Conservation (phyloP, 768 basidiomycete genomes). For the Holtermannia corniformis region DNA sequence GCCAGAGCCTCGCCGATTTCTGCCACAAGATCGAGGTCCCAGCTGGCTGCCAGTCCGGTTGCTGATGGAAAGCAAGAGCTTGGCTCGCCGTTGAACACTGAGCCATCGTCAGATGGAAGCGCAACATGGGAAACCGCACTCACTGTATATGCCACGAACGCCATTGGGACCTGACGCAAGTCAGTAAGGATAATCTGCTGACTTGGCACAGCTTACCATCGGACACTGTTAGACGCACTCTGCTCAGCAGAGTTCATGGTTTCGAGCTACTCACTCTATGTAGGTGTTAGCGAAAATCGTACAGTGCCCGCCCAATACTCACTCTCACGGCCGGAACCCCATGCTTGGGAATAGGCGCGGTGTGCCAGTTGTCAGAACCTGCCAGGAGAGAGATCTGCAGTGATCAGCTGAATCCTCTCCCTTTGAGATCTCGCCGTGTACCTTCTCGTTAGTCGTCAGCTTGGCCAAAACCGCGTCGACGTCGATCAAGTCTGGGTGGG, state of each 20-base stretch:
- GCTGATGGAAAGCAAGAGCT: conserved; percentile 54
- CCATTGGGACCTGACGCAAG: conserved; percentile 8
- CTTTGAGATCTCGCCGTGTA: not conserved
- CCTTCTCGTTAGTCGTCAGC: not conserved
- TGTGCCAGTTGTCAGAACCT: conserved; percentile 30
- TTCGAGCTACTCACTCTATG: conserved; percentile 19
- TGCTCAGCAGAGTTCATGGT: too few relatives aligned
- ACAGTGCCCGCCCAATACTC: not conserved
- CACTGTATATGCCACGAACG: conserved; percentile 22
- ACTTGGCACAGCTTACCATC: not conserved
- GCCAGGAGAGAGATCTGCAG: conserved; percentile 17
- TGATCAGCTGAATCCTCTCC: not conserved
- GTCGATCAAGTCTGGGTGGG: too few relatives aligned
- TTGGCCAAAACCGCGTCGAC: not conserved
- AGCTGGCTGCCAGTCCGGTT: conserved; percentile 52
- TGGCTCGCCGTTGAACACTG: conserved; percentile 53
- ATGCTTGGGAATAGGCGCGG: conserved; percentile 14
- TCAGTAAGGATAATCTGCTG: not conserved
- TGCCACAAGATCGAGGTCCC: conserved; percentile 48
- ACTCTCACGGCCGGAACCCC: conserved; percentile 22
- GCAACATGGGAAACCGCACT: not conserved
- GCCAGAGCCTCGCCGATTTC: conserved; percentile 50
- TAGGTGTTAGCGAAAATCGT: not conserved
- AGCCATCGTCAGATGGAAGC: not conserved
- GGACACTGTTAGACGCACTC: not conserved